A percentile compares a stretch with the other conserved stretches of the same genome.
phyloP scores from a whole-genome alignment of 1,139 yeast species.

The Kluyveromyces sp. region DNA sequence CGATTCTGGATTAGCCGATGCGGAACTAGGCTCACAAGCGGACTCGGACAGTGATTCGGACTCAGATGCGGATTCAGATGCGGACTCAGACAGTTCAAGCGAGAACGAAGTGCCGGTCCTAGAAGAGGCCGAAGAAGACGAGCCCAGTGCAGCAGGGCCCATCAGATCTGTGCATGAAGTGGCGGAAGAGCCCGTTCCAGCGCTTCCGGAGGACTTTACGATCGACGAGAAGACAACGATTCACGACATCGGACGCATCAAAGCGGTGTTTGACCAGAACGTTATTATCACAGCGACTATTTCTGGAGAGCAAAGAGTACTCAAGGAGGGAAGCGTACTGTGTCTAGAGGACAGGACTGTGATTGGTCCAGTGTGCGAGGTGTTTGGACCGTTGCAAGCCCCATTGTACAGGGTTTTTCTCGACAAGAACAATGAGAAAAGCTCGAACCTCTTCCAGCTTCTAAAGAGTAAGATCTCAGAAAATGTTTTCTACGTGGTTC shows the following conservation, averaged over 20 bases:
- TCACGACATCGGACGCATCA: constrained; percentile 66
- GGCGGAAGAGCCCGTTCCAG: constrained; percentile 58
- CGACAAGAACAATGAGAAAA: constrained; percentile 48
- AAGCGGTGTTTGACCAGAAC: constrained; percentile 63
- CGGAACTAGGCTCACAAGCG: not conserved
- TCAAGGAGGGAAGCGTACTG: constrained; percentile 74
- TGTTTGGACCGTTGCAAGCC: constrained; percentile 81
- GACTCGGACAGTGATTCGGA: not conserved
- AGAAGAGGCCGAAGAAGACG: constrained; percentile 22
- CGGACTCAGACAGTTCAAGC: constrained; percentile 10
- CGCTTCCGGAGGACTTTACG: constrained; percentile 58
- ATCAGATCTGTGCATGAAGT: constrained; percentile 74
- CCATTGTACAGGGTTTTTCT: constrained; percentile 78
- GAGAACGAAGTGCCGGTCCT: constrained; percentile 11
- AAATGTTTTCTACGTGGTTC: constrained; percentile 68
- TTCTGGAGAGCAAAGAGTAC: constrained; percentile 79
- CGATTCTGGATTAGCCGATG: not conserved
- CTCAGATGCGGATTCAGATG: constrained; percentile 6
- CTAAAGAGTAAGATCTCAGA: constrained; percentile 47
- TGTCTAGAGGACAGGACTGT: constrained; percentile 68
- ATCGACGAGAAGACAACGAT: constrained; percentile 57
- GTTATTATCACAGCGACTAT: constrained; percentile 65
- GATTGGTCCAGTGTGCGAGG: constrained; percentile 81
- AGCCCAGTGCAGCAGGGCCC: constrained; percentile 45
- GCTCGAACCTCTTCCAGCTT: constrained; percentile 35